Conservation (phyloP, 176 grass and related monocot species). For the Saccharum officinarum region DNA sequence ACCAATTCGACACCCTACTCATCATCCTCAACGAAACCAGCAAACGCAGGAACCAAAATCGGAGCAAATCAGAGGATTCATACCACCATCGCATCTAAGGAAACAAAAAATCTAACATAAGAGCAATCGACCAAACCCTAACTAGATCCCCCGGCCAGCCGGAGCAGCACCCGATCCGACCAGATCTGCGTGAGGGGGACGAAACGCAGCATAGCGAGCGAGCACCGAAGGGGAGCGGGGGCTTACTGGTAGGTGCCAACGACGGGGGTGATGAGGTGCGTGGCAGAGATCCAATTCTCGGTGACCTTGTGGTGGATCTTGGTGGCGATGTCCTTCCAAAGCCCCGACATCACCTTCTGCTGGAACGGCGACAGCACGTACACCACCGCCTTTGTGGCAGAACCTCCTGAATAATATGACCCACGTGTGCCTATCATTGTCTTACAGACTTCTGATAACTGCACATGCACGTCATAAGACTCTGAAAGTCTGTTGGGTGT, state of each 20-base stretch:
- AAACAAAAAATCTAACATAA: neutral
- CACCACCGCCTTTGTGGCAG: slow-evolving; percentile 99
- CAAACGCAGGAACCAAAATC: neutral
- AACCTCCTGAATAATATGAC: no score
- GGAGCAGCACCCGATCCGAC: neutral
- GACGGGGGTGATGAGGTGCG: slow-evolving; percentile 77
- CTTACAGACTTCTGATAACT: no score
- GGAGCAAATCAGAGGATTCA: neutral
- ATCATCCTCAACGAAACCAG: neutral
- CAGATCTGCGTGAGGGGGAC: neutral
- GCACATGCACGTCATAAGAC: no score
- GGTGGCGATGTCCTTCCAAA: slow-evolving; percentile 96
- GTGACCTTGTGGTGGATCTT: slow-evolving; percentile 99
- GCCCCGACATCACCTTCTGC: slow-evolving; percentile 96
- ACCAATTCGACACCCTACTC: neutral
- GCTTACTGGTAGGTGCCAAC: slow-evolving; percentile 88
- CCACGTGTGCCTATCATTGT: no score
- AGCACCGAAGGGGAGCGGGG: neutral
- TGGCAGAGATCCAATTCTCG: slow-evolving; percentile 98
- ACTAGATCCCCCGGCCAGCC: neutral
- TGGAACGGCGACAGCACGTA: slow-evolving; percentile 97
- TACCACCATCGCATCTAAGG: neutral
- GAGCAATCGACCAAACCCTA: neutral
- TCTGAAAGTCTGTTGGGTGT: no score
- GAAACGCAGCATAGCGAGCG: neutral